A percentile compares a stretch with the other conserved stretches of the same genome.
Evolutionary conservation across 345 rosid species (phyloP).

Genomic region (Sisymbrium altissimum): DNA sequence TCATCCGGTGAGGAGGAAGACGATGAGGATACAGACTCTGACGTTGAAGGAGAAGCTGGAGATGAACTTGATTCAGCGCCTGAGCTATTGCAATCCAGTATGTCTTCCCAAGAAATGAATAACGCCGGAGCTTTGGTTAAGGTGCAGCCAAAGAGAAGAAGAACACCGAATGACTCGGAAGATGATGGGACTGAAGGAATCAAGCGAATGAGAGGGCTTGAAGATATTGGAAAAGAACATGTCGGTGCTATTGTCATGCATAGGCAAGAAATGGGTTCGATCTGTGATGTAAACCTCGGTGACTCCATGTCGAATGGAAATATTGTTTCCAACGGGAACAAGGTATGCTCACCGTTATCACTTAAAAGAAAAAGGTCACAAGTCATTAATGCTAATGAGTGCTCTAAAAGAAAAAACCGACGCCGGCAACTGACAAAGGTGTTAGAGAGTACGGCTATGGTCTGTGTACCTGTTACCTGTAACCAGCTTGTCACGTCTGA

Average conservation of each 20-base stretch:
- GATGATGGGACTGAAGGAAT: constrained; percentile 94
- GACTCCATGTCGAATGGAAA: constrained; percentile 50
- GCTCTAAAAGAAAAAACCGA: constrained; percentile 66
- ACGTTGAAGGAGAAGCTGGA: constrained; percentile 41
- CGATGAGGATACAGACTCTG: constrained; percentile 38
- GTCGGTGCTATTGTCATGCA: constrained; percentile 32
- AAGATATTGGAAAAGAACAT: constrained; percentile 69
- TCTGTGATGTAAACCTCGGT: constrained; percentile 39
- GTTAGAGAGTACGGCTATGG: constrained; percentile 81
- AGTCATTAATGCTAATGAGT: constrained; percentile 52
- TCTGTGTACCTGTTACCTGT: constrained; percentile 66
- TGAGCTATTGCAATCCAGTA: constrained; percentile 64
- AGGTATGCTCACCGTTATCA: constrained; percentile 38
- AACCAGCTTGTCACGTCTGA: constrained; percentile 61
- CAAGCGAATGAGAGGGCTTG: constrained; percentile 98
- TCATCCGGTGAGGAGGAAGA: constrained; percentile 51
- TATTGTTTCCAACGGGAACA: constrained; percentile 47
- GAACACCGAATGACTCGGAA: constrained; percentile 93
- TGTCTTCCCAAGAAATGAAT: constrained; percentile 66
- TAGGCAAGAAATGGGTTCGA: constrained; percentile 40
- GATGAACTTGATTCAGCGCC: constrained; percentile 48
- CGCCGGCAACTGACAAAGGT: constrained; percentile 85
- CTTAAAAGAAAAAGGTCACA: constrained; percentile 71
- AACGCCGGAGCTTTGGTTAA: constrained; percentile 38
- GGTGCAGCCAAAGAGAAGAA: constrained; percentile 69